A percentile compares a stretch with the other conserved stretches of the same genome.
phyloP scores from a whole-genome alignment of 1,284 basidiomycete species.

The Anthracocystis setariae region DNA sequence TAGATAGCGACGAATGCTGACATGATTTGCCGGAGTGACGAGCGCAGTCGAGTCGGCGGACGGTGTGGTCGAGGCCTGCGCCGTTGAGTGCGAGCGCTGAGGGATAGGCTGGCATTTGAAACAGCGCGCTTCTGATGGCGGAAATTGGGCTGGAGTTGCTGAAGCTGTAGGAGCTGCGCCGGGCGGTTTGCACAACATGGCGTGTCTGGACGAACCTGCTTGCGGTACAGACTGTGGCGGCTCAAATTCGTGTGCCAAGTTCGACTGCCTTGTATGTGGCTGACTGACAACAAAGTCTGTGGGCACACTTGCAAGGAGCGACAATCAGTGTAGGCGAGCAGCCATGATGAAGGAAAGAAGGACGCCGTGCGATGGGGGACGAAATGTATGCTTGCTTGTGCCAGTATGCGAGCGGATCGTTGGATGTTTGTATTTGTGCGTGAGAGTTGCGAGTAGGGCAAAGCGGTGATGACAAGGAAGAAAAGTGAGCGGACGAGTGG shows the following conservation, averaged over 20 bases:
- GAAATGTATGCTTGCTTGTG: not conserved
- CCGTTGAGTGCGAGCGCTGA: slow-evolving; percentile 21
- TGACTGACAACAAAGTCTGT: not conserved
- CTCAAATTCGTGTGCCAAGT: slow-evolving; percentile 10
- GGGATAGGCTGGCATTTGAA: slow-evolving; percentile 34
- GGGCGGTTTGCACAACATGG: no score
- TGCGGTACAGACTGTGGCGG: slow-evolving; percentile 5
- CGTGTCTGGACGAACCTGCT: not conserved
- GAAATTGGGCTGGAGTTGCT: slow-evolving; percentile 13
- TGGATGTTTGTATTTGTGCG: not conserved
- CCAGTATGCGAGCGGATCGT: not conserved
- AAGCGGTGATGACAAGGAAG: not conserved
- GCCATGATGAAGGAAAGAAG: not conserved
- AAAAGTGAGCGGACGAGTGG: not conserved
- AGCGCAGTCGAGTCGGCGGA: slow-evolving; percentile 11
- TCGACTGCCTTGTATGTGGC: not conserved
- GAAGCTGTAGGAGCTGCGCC: not conserved
- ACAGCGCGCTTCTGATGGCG: slow-evolving; percentile 24
- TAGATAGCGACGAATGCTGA: slow-evolving; percentile 37
- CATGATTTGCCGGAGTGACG: slow-evolving; percentile 24
- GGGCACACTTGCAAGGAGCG: not conserved
- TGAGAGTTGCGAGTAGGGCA: not conserved
- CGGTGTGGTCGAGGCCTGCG: slow-evolving; percentile 14
- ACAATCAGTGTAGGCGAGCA: not conserved
- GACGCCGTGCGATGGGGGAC: not conserved